A percentile compares a stretch with the other conserved stretches of the same genome.
Conservation (phyloP, 139 green algal genomes). For the Coelastrella sp. region DNA sequence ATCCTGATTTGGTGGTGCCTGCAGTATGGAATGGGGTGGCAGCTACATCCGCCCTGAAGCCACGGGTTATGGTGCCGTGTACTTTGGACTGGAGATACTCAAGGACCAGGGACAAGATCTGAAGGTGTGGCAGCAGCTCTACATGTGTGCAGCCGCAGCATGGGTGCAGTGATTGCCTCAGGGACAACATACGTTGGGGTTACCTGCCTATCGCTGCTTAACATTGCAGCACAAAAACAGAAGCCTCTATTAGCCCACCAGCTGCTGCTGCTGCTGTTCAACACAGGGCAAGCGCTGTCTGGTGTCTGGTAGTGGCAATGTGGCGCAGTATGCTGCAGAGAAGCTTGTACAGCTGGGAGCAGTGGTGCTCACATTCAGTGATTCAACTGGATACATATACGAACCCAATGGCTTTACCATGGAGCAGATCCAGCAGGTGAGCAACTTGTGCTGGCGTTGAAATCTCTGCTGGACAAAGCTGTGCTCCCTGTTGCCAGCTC, state of each 20-base stretch:
- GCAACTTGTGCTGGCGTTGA: background rate
- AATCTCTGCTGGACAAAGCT: too few relatives aligned
- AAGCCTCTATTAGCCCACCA: background rate
- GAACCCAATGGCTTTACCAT: constrained; percentile 73
- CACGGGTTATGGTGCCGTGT: constrained; percentile 87
- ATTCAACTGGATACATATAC: constrained; percentile 74
- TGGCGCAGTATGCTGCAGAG: constrained; percentile 75
- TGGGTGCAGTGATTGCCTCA: background rate
- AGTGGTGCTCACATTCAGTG: constrained; percentile 72
- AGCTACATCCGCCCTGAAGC: constrained; percentile 85
- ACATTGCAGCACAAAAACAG: too few relatives aligned
- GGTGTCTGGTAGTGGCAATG: constrained; percentile 79
- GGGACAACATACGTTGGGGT: background rate
- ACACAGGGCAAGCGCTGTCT: constrained; percentile 66
- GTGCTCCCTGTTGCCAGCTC: background rate
- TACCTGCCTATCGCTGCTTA: background rate
- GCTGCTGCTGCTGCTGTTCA: background rate
- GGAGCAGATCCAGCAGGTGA: constrained; percentile 60
- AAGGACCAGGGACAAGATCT: constrained; percentile 51
- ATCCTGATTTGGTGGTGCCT: background rate
- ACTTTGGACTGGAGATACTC: constrained; percentile 76
- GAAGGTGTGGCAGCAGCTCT: constrained; percentile 18
- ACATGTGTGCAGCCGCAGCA: too few relatives aligned
- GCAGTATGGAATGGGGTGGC: constrained; percentile 77
- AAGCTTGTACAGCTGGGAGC: constrained; percentile 81